Evolutionary conservation across 2,329 filamentous ascomycete genomes (phyloP).

Genomic region (Geosmithia putterillii): DNA sequence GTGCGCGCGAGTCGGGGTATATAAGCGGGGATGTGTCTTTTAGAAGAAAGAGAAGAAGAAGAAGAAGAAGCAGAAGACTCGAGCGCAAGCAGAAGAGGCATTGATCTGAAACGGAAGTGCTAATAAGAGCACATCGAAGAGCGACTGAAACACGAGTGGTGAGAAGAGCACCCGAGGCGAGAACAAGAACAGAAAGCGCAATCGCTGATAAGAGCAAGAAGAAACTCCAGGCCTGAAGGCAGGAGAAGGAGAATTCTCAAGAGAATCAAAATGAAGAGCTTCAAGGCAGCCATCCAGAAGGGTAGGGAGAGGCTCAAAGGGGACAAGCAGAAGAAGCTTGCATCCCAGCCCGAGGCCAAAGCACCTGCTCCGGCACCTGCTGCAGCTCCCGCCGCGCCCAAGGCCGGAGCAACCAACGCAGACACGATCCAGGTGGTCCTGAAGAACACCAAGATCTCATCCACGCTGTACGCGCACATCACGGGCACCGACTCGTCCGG

Average conservation of each 20-base stretch:
- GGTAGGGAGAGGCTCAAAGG: background rate
- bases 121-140: no score
- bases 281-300: background rate
- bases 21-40: no score
- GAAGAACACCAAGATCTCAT: constrained; percentile 2
- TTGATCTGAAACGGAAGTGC: no score
- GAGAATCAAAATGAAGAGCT: background rate
- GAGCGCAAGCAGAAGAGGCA: no score
- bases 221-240: background rate
- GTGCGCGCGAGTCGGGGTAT: no score
- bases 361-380: constrained; percentile 7
- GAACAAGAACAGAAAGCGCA: no score
- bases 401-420: background rate
- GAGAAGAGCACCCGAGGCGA: no score
- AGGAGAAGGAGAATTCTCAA: background rate
- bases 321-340: constrained; percentile 2
- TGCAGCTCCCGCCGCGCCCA: background rate
- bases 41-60: no score
- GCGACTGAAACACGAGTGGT: no score
- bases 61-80: no score
- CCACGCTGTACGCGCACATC: constrained; percentile 49
- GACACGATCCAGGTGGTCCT: constrained; percentile 2
- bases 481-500: constrained; percentile 49
- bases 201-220: no score
- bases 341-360: no score